Conservation (phyloP, 306 rosid species). For the Pyrus communis region DNA sequence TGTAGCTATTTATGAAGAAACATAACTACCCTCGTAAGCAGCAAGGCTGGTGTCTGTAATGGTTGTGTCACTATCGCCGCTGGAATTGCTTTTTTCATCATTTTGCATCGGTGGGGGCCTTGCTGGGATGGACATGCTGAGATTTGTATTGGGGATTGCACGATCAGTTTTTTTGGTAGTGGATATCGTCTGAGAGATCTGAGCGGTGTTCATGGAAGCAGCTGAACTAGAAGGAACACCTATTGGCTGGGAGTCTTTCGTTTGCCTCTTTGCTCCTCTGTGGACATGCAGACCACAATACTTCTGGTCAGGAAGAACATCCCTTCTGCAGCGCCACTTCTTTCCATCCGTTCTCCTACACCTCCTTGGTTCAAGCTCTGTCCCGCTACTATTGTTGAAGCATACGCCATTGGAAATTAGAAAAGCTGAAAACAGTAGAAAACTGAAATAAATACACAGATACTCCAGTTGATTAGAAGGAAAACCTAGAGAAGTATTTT, state of each 20-base stretch:
- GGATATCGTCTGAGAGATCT: constrained; percentile 8
- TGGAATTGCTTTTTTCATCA: constrained; percentile 31
- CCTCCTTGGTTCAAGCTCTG: constrained; percentile 48
- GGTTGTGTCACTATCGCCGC: constrained; percentile 54
- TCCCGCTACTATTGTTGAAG: constrained; percentile 15
- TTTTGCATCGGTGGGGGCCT: constrained; percentile 17
- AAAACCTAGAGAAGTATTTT: neutral
- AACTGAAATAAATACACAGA: neutral
- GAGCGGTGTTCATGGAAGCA: constrained; percentile 14
- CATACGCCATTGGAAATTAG: constrained; percentile 32
- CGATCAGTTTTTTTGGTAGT: constrained; percentile 8
- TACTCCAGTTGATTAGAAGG: neutral
- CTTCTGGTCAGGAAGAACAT: constrained; percentile 51
- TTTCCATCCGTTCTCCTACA: constrained; percentile 90
- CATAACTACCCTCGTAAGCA: constrained; percentile 30
- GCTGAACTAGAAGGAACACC: constrained; percentile 18
- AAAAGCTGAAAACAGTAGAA: constrained; percentile 32
- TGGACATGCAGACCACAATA: constrained; percentile 72
- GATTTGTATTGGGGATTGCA: constrained; percentile 46
- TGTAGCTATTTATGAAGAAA: constrained; percentile 21
- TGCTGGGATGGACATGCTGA: constrained; percentile 52
- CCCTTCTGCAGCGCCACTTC: constrained; percentile 78
- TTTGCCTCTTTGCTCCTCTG: constrained; percentile 67
- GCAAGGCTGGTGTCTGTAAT: constrained; percentile 44
- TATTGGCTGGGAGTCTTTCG: constrained; percentile 11